Evolutionary conservation across 805 yeast species (phyloP).

Genomic region (Wickerhamia fluorescens): DNA sequence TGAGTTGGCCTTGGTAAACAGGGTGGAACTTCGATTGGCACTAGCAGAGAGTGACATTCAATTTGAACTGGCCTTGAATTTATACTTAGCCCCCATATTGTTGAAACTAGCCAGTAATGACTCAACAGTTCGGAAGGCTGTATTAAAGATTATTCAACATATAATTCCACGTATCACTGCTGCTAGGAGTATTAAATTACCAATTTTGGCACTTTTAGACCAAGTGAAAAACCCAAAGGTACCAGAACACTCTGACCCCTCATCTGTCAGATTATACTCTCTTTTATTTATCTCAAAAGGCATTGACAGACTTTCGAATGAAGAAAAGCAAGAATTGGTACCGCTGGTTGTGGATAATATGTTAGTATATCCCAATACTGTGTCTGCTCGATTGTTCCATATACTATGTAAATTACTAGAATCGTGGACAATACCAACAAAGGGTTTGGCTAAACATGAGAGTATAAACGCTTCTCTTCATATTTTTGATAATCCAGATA

Average conservation of each 20-base stretch:
- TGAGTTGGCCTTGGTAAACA: constrained; percentile 59
- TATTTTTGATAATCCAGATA: constrained; percentile 26
- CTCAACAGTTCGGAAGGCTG: constrained; percentile 56
- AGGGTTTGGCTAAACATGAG: constrained; percentile 14
- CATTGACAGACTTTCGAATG: constrained; percentile 42
- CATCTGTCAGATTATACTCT: constrained; percentile 53
- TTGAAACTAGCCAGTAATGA: constrained; percentile 72
- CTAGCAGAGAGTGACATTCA: constrained; percentile 63
- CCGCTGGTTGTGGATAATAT: constrained; percentile 46
- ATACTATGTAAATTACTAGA: constrained; percentile 49
- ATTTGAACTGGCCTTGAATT: constrained; percentile 50
- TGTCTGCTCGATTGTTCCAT: constrained; percentile 55
- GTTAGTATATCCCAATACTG: constrained; percentile 21
- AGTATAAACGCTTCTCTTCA: background rate
- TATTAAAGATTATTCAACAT: constrained; percentile 60
- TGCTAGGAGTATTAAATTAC: constrained; percentile 48
- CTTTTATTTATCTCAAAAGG: constrained; percentile 65
- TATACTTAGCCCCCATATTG: constrained; percentile 70
- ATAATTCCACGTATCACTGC: constrained; percentile 60
- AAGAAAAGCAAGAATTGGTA: constrained; percentile 34
- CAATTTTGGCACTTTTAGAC: constrained; percentile 51
- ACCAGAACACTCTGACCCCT: constrained; percentile 35
- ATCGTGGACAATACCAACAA: constrained; percentile 43
- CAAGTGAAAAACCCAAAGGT: constrained; percentile 58
- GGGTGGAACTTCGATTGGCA: constrained; percentile 77